A percentile compares a stretch with the other conserved stretches of the same genome.
phyloP scores from a whole-genome alignment of 306 rosid genomes.

The barrel medic (Medicago truncatula) region DNA sequence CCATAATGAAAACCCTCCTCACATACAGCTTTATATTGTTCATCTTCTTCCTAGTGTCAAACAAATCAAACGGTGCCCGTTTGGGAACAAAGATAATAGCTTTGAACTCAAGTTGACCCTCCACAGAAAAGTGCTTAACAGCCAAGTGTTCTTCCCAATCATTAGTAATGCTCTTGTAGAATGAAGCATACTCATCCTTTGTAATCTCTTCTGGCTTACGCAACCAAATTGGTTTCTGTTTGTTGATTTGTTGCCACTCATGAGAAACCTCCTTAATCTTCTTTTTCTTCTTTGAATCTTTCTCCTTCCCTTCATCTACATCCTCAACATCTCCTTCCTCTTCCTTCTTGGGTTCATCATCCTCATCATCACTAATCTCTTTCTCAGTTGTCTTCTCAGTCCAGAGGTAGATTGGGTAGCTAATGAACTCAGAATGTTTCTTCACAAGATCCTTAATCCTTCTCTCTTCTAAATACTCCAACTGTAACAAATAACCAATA shows the following conservation, averaged over 20 bases:
- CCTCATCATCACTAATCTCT: background rate
- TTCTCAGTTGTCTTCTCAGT: background rate
- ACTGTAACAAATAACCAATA: background rate
- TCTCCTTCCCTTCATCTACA: background rate
- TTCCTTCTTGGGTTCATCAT: background rate
- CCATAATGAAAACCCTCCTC: background rate
- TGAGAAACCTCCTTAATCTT: background rate
- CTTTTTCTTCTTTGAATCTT: conserved; percentile 1
- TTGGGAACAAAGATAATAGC: background rate
- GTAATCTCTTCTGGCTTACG: background rate
- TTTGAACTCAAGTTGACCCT: background rate
- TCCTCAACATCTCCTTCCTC: background rate
- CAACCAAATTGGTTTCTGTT: background rate
- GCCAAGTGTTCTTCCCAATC: conserved; percentile 5
- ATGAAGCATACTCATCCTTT: background rate
- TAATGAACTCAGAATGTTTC: background rate
- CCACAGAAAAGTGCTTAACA: background rate
- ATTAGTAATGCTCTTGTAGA: background rate
- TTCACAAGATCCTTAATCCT: conserved; percentile 7
- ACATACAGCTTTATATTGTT: background rate
- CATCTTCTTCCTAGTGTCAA: conserved; percentile 1
- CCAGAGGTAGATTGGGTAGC: background rate
- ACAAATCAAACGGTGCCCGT: background rate
- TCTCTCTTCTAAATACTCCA: background rate
- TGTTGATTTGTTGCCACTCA: background rate